phyloP scores from a whole-genome alignment of 1,284 basidiomycete species.

The Papiliotrema nemorosa region DNA sequence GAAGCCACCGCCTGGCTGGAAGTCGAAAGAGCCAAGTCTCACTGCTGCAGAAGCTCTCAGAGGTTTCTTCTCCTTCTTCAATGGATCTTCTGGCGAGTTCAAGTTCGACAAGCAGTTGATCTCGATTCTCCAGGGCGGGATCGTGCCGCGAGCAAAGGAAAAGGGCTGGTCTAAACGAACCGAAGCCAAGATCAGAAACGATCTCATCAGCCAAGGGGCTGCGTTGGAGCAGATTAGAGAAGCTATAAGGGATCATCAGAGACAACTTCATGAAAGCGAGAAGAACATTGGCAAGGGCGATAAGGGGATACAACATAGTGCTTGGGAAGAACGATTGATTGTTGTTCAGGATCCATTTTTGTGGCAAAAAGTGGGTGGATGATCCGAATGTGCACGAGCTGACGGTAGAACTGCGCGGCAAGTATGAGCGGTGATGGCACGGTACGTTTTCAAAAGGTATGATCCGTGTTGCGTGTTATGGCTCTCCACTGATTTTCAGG shows the following conservation, averaged over 20 bases:
- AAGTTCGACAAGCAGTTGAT: slow-evolving; percentile 23
- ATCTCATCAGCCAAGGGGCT: background rate
- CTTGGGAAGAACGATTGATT: slow-evolving; percentile 34
- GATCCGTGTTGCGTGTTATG: background rate
- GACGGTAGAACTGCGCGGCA: slow-evolving; percentile 21
- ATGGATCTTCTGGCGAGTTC: slow-evolving; percentile 12
- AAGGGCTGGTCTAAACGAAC: background rate
- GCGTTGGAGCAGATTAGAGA: background rate
- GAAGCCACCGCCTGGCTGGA: slow-evolving; percentile 23
- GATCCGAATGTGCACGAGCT: background rate
- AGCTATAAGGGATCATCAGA: slow-evolving; percentile 1
- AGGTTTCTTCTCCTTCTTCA: slow-evolving; percentile 40
- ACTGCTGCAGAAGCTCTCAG: slow-evolving; percentile 31
- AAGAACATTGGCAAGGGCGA: slow-evolving; percentile 29
- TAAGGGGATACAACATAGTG: slow-evolving; percentile 30
- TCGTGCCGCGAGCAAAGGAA: slow-evolving; percentile 11
- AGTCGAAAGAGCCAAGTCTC: slow-evolving; percentile 12
- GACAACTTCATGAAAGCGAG: slow-evolving; percentile 14
- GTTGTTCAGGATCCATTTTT: slow-evolving; percentile 50
- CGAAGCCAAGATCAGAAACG: slow-evolving; percentile 5
- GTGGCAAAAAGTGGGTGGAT: slow-evolving; percentile 43
- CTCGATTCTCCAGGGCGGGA: slow-evolving; percentile 37
- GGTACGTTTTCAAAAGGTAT: background rate
- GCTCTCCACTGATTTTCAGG: background rate
- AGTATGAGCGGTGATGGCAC: slow-evolving; percentile 6